Percentiles rank a stretch among this genome's conserved stretches.
Evolutionary conservation across 2,329 filamentous ascomycete species (phyloP).

Genomic region (Atkinsonella texensis): DNA sequence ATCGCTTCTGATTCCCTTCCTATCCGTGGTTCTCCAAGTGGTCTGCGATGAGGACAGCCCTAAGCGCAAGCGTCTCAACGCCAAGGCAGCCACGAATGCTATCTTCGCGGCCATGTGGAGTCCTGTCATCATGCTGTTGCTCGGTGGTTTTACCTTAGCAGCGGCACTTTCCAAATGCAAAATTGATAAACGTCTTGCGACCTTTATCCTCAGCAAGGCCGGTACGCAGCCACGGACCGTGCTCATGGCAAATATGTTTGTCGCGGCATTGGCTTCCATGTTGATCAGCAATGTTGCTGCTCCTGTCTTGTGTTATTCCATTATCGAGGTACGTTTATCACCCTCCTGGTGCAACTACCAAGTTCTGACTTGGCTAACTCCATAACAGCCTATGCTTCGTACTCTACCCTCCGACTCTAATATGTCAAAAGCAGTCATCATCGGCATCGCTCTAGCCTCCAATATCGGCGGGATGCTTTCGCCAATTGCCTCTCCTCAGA

Average conservation of each 20-base stretch:
- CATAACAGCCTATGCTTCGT: constrained; percentile 67
- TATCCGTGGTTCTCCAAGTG: constrained; percentile 77
- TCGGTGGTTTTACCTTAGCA: constrained; percentile 92
- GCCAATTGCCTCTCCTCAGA: constrained; percentile 93
- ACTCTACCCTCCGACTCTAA: constrained; percentile 81
- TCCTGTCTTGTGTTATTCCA: constrained; percentile 92
- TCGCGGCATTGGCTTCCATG: constrained; percentile 96
- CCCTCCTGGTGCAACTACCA: neutral
- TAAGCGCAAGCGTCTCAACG: constrained; percentile 54
- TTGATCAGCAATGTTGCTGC: constrained; percentile 98
- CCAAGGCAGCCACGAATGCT: constrained; percentile 69
- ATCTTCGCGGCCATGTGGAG: constrained; percentile 98
- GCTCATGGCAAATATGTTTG: constrained; percentile 95
- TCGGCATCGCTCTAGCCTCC: constrained; percentile 87
- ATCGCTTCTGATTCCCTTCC: constrained; percentile 82
- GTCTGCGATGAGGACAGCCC: constrained; percentile 57
- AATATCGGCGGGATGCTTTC: constrained; percentile 96
- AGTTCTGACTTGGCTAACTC: neutral
- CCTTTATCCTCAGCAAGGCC: constrained; percentile 90
- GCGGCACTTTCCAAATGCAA: constrained; percentile 94
- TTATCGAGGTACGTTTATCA: constrained; percentile 68
- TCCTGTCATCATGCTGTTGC: constrained; percentile 93
- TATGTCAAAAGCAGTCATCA: constrained; percentile 90
- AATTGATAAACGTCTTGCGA: constrained; percentile 94
- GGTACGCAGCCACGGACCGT: constrained; percentile 84